Percentiles rank a stretch among this genome's conserved stretches.
Evolutionary conservation across 1,284 basidiomycete genomes (phyloP).

Genomic region (Quambalaria eucalypti): DNA sequence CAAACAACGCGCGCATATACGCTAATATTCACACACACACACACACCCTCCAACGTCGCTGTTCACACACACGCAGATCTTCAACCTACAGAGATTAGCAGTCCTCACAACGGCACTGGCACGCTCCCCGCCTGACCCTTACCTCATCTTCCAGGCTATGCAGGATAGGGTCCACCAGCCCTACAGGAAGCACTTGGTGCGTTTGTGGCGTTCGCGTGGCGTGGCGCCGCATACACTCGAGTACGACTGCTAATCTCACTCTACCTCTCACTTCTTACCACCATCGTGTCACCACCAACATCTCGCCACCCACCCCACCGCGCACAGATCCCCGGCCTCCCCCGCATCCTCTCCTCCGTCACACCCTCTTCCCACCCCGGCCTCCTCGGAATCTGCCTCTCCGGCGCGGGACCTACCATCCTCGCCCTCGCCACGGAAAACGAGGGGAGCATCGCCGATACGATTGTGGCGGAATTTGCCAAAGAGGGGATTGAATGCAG

Average conservation of each 20-base stretch:
- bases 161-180: slow-evolving; percentile 97
- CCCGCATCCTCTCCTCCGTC: slow-evolving; percentile 60
- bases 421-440: slow-evolving; percentile 77
- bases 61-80: slow-evolving; percentile 58
- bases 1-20: background rate
- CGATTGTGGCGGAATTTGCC: slow-evolving; percentile 32
- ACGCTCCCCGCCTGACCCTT: slow-evolving; percentile 79
- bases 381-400: slow-evolving; percentile 89
- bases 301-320: slow-evolving; percentile 2
- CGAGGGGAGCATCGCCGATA: slow-evolving; percentile 26
- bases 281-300: too few relatives aligned
- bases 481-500: slow-evolving; percentile 35
- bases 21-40: background rate
- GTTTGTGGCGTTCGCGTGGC: too few relatives aligned
- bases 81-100: slow-evolving; percentile 92
- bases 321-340: slow-evolving; percentile 72
- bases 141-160: slow-evolving; percentile 97
- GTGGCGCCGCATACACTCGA: too few relatives aligned
- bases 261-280: too few relatives aligned
- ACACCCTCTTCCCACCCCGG: slow-evolving; percentile 84
- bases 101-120: slow-evolving; percentile 94
- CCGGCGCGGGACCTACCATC: slow-evolving; percentile 94
- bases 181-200: slow-evolving; percentile 66
- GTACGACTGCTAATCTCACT: too few relatives aligned
- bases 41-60: background rate